Percentiles rank a stretch among this genome's conserved stretches.
These are phyloP conservation scores for Saccharum hybrid DNA, from an alignment of 202 grass and related monocot genomes.

Conservation along the genomic window DNA sequence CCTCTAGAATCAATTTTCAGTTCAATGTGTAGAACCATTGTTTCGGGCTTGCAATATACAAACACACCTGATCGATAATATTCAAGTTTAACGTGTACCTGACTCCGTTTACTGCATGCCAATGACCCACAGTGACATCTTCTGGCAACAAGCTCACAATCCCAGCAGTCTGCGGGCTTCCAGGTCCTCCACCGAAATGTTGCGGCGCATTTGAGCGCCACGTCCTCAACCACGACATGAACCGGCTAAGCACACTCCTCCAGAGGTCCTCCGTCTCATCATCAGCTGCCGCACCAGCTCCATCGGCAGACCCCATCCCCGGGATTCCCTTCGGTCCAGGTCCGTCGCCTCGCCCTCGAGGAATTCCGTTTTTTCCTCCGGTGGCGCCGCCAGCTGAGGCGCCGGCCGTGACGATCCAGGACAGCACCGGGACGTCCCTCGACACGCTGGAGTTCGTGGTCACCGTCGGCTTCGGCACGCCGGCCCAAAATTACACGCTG, in stretches of 20 bases:
- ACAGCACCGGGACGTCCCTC: slow-evolving; percentile 38
- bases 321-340: too few relatives aligned
- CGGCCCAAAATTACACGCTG: too few relatives aligned
- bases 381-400: neutral
- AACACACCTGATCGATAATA: neutral
- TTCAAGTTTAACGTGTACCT: neutral
- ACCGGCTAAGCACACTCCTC: too few relatives aligned
- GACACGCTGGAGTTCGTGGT: slow-evolving; percentile 65
- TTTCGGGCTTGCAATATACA: neutral
- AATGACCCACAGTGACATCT: slow-evolving; percentile 4
- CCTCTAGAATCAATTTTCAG: neutral
- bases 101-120: neutral
- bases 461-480: slow-evolving; percentile 61
- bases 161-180: slow-evolving; percentile 9
- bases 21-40: neutral
- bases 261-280: too few relatives aligned
- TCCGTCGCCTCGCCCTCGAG: too few relatives aligned
- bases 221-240: too few relatives aligned
- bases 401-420: slow-evolving; percentile 50
- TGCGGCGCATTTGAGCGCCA: too few relatives aligned
- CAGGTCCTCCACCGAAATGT: neutral
- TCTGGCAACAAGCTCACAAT: slow-evolving; percentile 40
- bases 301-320: too few relatives aligned
- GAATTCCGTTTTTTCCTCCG: neutral
- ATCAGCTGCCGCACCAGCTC: too few relatives aligned